Conservation (phyloP, 179 eudicot species). For the Vitellaria paradoxa region DNA sequence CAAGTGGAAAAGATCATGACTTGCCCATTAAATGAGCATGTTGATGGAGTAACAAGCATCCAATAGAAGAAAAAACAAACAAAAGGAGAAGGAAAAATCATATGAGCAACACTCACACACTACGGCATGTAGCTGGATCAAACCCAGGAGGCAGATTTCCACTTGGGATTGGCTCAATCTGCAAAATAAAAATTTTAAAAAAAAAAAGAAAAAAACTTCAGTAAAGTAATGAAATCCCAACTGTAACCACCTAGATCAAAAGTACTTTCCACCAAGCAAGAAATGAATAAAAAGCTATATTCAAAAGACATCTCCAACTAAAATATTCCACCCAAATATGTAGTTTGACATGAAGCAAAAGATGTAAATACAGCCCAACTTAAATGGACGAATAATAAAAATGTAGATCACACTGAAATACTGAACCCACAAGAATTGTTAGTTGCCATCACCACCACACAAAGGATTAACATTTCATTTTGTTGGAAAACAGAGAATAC, state of each 20-base stretch:
- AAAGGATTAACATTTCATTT: too few species aligned
- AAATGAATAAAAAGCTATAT: background rate
- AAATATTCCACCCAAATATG: too few species aligned
- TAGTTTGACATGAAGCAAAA: too few species aligned
- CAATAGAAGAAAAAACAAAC: slow-evolving; percentile 16
- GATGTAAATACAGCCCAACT: too few species aligned
- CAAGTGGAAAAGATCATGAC: background rate
- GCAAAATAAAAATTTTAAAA: slow-evolving; percentile 47
- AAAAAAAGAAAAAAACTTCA: background rate
- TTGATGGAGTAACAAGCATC: background rate
- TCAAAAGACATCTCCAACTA: background rate
- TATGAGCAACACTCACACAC: slow-evolving; percentile 81
- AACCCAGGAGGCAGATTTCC: slow-evolving; percentile 99
- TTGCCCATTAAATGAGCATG: background rate
- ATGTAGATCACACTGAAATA: too few species aligned
- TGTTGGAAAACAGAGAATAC: too few species aligned
- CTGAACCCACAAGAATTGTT: too few species aligned
- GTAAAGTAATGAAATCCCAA: background rate
- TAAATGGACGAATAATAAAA: too few species aligned
- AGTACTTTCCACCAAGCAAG: background rate
- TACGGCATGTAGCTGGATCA: slow-evolving; percentile 96
- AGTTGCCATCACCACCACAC: too few species aligned
- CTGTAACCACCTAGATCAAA: background rate
- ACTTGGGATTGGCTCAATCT: slow-evolving; percentile 98
- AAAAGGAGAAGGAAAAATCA: slow-evolving; percentile 13